Base-by-base conservation (phyloP, 2,329 filamentous ascomycete genomes). In the Nakataea oryzae region DNA sequence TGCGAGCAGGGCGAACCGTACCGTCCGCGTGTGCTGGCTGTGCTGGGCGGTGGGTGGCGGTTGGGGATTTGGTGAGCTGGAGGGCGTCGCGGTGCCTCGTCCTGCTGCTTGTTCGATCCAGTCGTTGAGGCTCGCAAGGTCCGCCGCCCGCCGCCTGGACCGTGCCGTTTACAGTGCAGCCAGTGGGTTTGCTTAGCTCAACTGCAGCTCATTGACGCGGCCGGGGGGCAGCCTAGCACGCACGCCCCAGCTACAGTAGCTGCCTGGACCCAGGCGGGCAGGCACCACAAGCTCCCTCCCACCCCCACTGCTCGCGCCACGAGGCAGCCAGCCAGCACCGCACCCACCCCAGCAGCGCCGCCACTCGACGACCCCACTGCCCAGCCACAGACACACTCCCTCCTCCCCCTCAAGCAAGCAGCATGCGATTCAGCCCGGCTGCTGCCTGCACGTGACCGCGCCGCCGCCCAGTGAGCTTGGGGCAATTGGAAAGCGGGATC, bases 141-240 rank as follows among this genome's bases (percentile, higher is more conserved):
- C 24, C 26, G 58, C 58, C 58, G 58, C 58, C 58, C 58, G 30
- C 58, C 41, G 41, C 41, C 41, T 50, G 41, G 41, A 50, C 41
- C 41, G 41, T 50, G 41, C 21, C 21, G 32, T 32, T 11, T 17
- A 27, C n/a, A 27, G 29, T 59, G 32, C 9, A 59, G 30, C 3
- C n/a, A n/a, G n/a, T n/a, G n/a, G 11, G 57, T 8, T 6, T 41
- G 29, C 12, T 34, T 4, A 17, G 41, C 21, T 50, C 41, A n/a
- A 50, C 27, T 58, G 50, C 54, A 24, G 41, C 30, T 59, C 62
- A 64, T 69, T 70, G 71, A 76, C 75, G 75, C 75, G 75, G 75
- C 74, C 74, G 69, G 70, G 72, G 70, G 73, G 75, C 72, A 76
- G 75, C 75, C 75, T 78, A 67, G 41, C 41, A n/a, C 21, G 17